phyloP scores from a whole-genome alignment of 2,329 filamentous ascomycete genomes.

The Pezicula neosporulosa region DNA sequence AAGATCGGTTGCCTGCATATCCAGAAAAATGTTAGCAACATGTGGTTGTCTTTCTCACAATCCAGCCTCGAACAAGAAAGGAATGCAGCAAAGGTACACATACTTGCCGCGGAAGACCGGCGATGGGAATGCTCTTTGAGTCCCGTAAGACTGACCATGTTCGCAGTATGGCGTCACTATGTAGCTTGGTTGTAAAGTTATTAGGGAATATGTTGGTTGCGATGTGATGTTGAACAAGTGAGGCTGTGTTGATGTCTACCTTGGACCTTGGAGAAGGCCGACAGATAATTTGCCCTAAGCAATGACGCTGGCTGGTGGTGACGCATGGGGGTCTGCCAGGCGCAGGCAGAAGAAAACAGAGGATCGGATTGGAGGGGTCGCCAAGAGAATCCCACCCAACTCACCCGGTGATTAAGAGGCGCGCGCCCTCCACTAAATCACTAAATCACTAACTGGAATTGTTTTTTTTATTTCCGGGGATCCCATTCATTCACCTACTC shows the following conservation, averaged over 20 bases:
- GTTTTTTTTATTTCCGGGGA: no score
- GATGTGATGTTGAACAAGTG: neutral
- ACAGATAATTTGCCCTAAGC: no score
- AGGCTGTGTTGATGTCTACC: neutral
- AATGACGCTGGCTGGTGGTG: no score
- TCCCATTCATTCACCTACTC: no score
- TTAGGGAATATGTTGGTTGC: neutral
- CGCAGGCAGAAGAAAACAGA: no score
- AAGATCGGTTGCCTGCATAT: conserved; percentile 36
- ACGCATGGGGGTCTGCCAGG: no score
- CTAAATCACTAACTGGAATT: no score
- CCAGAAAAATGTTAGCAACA: conserved; percentile 1
- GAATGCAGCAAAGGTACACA: conserved; percentile 17
- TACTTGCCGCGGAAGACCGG: conserved; percentile 41
- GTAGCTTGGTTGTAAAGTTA: neutral
- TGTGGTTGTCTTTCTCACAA: neutral
- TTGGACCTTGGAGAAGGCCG: no score
- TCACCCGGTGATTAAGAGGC: no score
- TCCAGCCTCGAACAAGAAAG: conserved; percentile 6
- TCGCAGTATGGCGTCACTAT: neutral
- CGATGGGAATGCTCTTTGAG: conserved; percentile 38
- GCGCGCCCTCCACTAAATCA: no score
- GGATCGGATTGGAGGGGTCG: no score
- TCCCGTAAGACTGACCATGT: conserved; percentile 28
- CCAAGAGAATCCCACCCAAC: no score